Base-by-base conservation (phyloP, 2,329 filamentous ascomycete species). In the Cladophialophora yegresii region DNA sequence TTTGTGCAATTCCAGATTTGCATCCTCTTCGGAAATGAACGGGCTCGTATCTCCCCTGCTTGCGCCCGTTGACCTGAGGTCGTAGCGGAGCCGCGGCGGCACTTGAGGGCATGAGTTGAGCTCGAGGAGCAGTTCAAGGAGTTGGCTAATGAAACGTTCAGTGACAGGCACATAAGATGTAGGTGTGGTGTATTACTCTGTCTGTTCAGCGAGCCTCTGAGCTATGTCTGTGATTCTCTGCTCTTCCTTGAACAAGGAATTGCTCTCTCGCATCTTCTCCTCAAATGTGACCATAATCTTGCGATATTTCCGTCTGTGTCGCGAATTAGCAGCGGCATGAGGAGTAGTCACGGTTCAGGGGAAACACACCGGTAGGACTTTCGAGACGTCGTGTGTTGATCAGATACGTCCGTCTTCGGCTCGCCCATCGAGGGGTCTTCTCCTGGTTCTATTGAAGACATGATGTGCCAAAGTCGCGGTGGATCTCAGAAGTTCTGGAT, bases 51-150 rank as follows among this genome's bases (percentile, higher is more conserved):
- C 56, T 80, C 76, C 10, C 79, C 76, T 76, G 7, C 84, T 75
- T 56, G 78, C 73, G 53, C 72, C 74, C 2, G 76, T 73, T 40
- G 76, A 71, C 62, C 80, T 82, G 63, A 97, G 80, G 72, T 93
- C 88, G 78, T 92, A 89, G 71, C 90, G 89, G 72, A 89, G 86
- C 63, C 88, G 84, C 30, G 86, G 81, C 10, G 91, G 87, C 51
- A 98, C 87, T 75, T 95, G 90, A 22, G 89, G 82, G 50, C 87
- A 90, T 58, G 90, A 87, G 79, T 99, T 99, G 79, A 97, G 85
- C 73, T 97, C 93, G 67, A 96, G 83, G 36, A 98, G 85, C 10
- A 97, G 80, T 72, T 98, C 93, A 60, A 97, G 85, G 36, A 98
- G 80, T 76, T 93, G 92, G 77, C 93, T 97, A 55, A 4, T 3